These are phyloP conservation scores for Wickerhamiella brachini DNA, from an alignment of 805 yeast genomes.

Conservation along the genomic window DNA sequence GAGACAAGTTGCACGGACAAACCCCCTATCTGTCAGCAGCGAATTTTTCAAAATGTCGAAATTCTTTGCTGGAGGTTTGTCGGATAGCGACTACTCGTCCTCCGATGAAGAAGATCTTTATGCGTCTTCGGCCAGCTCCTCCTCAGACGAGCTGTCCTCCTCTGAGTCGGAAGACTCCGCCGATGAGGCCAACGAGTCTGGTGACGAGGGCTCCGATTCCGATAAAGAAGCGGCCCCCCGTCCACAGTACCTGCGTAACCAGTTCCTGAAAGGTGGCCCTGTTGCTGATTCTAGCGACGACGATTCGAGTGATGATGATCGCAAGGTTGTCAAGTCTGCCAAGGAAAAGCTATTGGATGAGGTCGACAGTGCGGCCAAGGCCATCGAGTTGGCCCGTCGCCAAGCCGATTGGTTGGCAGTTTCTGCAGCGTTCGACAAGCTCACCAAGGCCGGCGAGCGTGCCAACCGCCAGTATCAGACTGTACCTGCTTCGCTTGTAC, in stretches of 20 bases:
- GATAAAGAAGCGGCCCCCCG: constrained; percentile 27
- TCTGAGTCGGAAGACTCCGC: constrained; percentile 23
- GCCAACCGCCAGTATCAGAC: constrained; percentile 64
- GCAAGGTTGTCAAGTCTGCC: constrained; percentile 81
- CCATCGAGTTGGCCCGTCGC: constrained; percentile 54
- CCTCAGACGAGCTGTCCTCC: constrained; percentile 26
- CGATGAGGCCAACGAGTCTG: constrained; percentile 36
- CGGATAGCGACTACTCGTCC: constrained; percentile 45
- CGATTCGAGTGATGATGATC: constrained; percentile 54
- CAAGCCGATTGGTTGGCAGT: constrained; percentile 70
- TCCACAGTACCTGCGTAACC: constrained; percentile 22
- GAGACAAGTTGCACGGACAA: neutral
- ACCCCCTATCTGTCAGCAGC: neutral
- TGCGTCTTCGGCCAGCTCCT: constrained; percentile 27
- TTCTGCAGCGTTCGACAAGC: constrained; percentile 60
- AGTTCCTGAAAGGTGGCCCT: constrained; percentile 25
- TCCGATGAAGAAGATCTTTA: constrained; percentile 47
- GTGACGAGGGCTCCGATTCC: constrained; percentile 25
- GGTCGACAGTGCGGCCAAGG: constrained; percentile 49
- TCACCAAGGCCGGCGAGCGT: constrained; percentile 51
- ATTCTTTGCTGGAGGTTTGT: constrained; percentile 56
- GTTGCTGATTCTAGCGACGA: constrained; percentile 34
- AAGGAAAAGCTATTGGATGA: constrained; percentile 88
- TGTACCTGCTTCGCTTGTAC: constrained; percentile 59
- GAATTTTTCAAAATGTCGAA: constrained; percentile 51